A percentile compares a stretch with the other conserved stretches of the same genome.
These are phyloP conservation scores for Bocquillonia castaneifolia DNA, from an alignment of 441 rosid genomes.

Conservation along the genomic window DNA sequence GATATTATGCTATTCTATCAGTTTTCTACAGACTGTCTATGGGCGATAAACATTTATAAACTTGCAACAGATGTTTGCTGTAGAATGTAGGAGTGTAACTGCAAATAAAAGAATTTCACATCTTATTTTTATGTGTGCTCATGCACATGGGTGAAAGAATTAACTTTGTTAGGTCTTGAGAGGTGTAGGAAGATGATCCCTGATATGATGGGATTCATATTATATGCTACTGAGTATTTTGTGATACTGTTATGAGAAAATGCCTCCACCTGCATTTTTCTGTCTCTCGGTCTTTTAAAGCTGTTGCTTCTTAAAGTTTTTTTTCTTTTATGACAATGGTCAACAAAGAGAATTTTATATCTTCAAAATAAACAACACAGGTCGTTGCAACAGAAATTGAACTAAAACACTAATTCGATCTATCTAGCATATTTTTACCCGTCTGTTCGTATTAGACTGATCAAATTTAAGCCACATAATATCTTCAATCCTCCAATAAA, in stretches of 20 bases:
- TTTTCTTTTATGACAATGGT: slow-evolving; percentile 6
- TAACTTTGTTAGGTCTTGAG: background rate
- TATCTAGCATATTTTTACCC: too few relatives aligned
- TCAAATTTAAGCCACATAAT: too few relatives aligned
- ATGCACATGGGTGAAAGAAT: too few relatives aligned
- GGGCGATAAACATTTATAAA: background rate
- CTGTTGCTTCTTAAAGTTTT: slow-evolving; percentile 3
- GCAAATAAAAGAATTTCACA: background rate
- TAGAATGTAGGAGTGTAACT: background rate
- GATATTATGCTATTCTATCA: background rate
- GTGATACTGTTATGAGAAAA: background rate
- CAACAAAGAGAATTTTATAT: too few relatives aligned
- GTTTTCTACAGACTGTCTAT: background rate
- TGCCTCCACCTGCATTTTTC: slow-evolving; percentile 6
- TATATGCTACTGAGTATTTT: too few relatives aligned
- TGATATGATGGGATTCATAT: background rate
- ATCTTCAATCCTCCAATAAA: too few relatives aligned
- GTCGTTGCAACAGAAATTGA: too few relatives aligned
- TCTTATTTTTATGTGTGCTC: background rate
- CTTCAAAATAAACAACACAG: too few relatives aligned
- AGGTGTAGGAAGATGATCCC: background rate
- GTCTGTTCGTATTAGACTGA: too few relatives aligned
- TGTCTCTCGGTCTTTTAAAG: background rate
- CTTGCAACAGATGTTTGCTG: background rate
- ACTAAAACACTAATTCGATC: too few relatives aligned